phyloP scores from a whole-genome alignment of 257 asterid genomes.

The Solanum chiquidenum region DNA sequence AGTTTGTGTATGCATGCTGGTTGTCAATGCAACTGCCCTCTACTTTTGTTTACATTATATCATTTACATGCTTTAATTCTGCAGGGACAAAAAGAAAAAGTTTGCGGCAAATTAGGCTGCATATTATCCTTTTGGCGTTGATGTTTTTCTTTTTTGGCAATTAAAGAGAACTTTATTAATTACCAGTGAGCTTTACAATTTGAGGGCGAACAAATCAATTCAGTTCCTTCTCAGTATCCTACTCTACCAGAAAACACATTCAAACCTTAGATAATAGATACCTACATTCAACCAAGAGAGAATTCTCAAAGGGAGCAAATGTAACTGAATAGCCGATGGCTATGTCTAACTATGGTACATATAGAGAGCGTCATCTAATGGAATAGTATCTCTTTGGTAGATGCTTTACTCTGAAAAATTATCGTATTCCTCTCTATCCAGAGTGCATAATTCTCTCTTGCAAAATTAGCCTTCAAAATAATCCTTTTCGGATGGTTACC shows the following conservation, averaged over 20 bases:
- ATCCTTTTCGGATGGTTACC: too few species aligned
- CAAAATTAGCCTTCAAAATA: too few species aligned
- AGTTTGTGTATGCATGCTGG: neutral
- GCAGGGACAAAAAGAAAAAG: slow-evolving; percentile 85
- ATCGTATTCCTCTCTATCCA: too few species aligned
- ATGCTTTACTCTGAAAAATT: too few species aligned
- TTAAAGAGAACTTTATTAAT: too few species aligned
- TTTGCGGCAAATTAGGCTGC: slow-evolving; percentile 52
- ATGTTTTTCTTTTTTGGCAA: too few species aligned
- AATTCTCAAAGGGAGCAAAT: too few species aligned
- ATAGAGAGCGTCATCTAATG: too few species aligned
- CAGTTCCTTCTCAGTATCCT: too few species aligned
- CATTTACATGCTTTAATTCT: neutral
- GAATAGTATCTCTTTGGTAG: too few species aligned
- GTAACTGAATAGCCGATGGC: neutral
- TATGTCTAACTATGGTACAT: neutral
- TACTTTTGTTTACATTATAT: neutral
- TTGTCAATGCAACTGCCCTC: neutral
- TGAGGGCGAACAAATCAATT: neutral
- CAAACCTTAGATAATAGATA: neutral
- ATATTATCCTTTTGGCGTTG: neutral
- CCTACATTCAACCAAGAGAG: neutral
- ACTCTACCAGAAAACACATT: neutral
- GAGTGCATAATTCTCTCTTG: too few species aligned
- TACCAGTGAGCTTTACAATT: neutral